Evolutionary conservation across 129 eudicot genomes (phyloP), one percentile per base, ranked within the genome.

Genomic region (carrot (Daucus carota)): DNA sequence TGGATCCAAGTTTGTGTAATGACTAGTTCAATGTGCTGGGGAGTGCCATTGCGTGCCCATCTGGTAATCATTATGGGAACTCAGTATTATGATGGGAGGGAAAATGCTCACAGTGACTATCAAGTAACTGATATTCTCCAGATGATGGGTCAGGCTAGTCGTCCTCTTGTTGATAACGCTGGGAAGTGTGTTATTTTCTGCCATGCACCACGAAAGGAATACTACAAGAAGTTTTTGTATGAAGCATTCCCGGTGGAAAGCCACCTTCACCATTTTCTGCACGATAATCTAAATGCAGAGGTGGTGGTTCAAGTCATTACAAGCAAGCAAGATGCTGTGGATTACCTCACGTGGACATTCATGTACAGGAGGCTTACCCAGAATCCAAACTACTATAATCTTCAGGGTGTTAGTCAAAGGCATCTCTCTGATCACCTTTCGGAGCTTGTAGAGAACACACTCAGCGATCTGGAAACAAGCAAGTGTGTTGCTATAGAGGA

Each of bases 11-110:
- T 93, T 16, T 93, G 98, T 84, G 98, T 93, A 14, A 87, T 93
- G 91, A 88, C 85, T 70, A 86, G 96, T 77, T 82, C 98, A 22
- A 89, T 93, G 97, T 91, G 97, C 69, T 93, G 98, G 98, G 98
- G 98, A 11, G 85, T 91, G 34, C 85, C 97, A 8, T 78, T 93
- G 67, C 86, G 86, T 63, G 98, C 97, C 11, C 97, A 93, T 74
- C 74, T 93, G 84, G 98, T 93, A 73, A 96, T 93, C 44, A 92
- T 93, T 54, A 93, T 93, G 98, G 98, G 98, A 73, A 91, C 97
- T 28, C 97, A 90, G 54, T 89, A 88, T 73, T 93, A 89, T 60
- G 98, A 93, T 74, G 97, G 98, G 38, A 85, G 96, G 38, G 98
- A 93, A 83, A 91, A 93, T 66, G 91, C 97, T 5, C 98, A 93